These are phyloP conservation scores for Hawksworthiomyces lignivorus DNA, from an alignment of 2,329 filamentous ascomycete species.

Conservation along the genomic window DNA sequence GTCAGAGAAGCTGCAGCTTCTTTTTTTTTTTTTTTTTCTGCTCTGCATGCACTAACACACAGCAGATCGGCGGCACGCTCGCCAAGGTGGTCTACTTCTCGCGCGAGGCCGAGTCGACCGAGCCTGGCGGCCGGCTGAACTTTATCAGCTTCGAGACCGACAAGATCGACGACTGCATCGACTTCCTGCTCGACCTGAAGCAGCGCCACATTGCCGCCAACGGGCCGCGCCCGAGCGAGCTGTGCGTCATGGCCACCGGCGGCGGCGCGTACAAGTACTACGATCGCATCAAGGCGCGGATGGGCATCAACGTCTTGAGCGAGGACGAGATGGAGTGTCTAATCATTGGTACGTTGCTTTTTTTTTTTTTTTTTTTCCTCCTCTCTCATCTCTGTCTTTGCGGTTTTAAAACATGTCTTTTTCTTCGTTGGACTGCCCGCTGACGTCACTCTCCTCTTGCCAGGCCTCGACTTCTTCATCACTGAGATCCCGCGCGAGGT, in stretches of 20 bases:
- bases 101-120: constrained; percentile 69
- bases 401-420: too few relatives aligned
- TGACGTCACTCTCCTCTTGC: not conserved
- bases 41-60: too few relatives aligned
- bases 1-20: too few relatives aligned
- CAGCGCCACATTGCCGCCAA: constrained; percentile 71
- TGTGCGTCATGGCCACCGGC: constrained; percentile 92
- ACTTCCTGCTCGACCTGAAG: constrained; percentile 82
- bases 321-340: constrained; percentile 99
- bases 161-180: constrained; percentile 84
- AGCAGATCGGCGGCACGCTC: constrained; percentile 94
- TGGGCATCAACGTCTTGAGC: constrained; percentile 80
- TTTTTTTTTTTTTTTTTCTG: too few relatives aligned
- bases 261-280: constrained; percentile 97
- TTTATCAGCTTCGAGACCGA: constrained; percentile 97
- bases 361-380: not conserved
- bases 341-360: constrained; percentile 67
- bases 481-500: constrained; percentile 95
- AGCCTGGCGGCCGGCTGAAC: constrained; percentile 82
- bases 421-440: too few relatives aligned
- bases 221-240: constrained; percentile 60
- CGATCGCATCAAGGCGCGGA: constrained; percentile 73
- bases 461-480: constrained; percentile 96
- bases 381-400: too few relatives aligned
- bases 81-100: constrained; percentile 98